These are phyloP conservation scores for Zygosaccharomyces bisporus DNA, from an alignment of 805 yeast species.

Conservation along the genomic window DNA sequence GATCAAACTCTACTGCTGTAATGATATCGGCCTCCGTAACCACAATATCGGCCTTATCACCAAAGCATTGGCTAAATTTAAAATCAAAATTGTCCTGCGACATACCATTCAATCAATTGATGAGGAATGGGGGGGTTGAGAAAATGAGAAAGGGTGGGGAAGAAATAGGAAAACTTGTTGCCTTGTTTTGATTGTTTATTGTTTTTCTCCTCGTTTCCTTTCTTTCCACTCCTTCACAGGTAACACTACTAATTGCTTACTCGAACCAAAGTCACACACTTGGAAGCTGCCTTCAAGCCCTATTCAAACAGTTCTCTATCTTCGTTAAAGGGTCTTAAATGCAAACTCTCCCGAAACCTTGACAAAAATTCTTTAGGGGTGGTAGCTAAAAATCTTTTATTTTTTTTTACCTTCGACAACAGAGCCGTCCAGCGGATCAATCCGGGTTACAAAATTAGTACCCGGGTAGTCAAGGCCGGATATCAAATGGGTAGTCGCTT, in stretches of 20 bases:
- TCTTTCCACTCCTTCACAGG: background rate
- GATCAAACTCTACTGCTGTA: conserved; percentile 94
- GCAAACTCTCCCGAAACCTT: background rate
- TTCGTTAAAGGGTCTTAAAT: background rate
- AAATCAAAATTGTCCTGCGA: conserved; percentile 39
- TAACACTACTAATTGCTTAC: background rate
- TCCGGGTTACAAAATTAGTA: too few species aligned
- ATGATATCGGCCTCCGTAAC: conserved; percentile 97
- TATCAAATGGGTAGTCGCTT: too few species aligned
- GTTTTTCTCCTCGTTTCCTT: background rate
- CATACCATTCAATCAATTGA: conserved; percentile 30
- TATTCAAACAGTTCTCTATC: background rate
- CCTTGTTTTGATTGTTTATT: background rate
- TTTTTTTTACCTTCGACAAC: conserved; percentile 4
- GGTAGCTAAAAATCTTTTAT: conserved; percentile 7
- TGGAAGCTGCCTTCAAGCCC: background rate
- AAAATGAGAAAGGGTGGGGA: background rate
- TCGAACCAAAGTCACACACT: background rate
- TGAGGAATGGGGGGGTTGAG: background rate
- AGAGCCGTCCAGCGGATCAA: too few species aligned
- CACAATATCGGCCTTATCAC: conserved; percentile 96
- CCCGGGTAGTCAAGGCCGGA: too few species aligned
- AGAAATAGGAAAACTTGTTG: background rate
- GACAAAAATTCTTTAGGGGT: conserved; percentile 7
- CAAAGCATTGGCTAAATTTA: conserved; percentile 95